Evolutionary conservation across 2,329 filamentous ascomycete species (phyloP), one percentile per base, ranked within the genome.

Genomic region (Penicillium rolfsii): DNA sequence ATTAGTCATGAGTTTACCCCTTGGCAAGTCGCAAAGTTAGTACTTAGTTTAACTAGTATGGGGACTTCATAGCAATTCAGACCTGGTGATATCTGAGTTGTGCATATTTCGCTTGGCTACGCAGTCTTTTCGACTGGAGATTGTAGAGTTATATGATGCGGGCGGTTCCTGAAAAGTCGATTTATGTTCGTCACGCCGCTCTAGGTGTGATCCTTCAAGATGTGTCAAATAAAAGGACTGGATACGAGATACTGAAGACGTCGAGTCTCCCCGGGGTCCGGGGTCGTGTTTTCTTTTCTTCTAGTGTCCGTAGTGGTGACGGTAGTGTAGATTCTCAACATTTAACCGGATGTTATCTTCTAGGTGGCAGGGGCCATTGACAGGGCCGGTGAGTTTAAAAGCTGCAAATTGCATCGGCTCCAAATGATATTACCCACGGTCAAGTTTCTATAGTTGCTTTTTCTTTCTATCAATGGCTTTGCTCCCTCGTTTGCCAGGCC

Each of bases 141-240:
- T 22, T 22, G 19, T 22, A 59, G 33, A 52, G 59, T 63, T 60
- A 65, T 63, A 65, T 57, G 61, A 67, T 60, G 49, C 19, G 16
- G 16, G 22, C 49, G 48, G 54, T 48, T 46, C 58, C 48, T 36
- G 49, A 56, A 19, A 12, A 40, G 53, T 46, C 7, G 52, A 56
- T 56, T 33, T 46, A 36, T 30, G 26, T 4, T 41, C 16, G 14
- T 6, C 43, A 24, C 22, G 19, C 6, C 9, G 43, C 26, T 45
- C 43, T 7, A 45, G 22, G 43, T 11, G 43, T 45, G 24, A 16
- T 26, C 2, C 8, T 45, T 2, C 11, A 46, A 16, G 24, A 3
- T 12, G 28, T 6, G 28, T 49, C 7, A 22, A n/a, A 38, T 2
- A 9, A 1, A 28, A 28, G 49, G 19, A 11, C 14, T 52, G 12